Evolutionary conservation across 345 rosid genomes (phyloP), one percentile per base, ranked within the genome.

Genomic region (Theobroma cacao): DNA sequence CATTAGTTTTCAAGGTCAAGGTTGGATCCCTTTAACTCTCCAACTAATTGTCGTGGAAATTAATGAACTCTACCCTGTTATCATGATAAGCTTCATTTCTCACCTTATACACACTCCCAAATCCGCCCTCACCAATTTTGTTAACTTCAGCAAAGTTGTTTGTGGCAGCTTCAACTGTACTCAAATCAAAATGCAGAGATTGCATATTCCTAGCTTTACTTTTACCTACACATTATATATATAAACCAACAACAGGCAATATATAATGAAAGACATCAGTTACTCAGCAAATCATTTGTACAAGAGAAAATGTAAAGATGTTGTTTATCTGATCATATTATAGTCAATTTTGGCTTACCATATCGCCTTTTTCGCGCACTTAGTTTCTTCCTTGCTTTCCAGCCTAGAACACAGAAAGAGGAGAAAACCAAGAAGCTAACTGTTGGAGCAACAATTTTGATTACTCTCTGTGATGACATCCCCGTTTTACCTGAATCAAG

Each of bases 71-170:
- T 8, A 8, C 1, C 3, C 6, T 64, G 18, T 64, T 33, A 9
- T 20, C 24, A n/a, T 9, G 17, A 66, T 20, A 18, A n/a, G 5
- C 2, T 22, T 31, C 18, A 10, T 28, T 34, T 36, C 36, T 40
- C 78, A 66, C 73, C 71, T 55, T 55, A 38, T 70, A 71, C 9
- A 71, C 81, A 28, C 43, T 64, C 22, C 80, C 80, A 77, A 67
- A 77, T 77, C 79, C 79, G 52, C 79, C 79, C 17, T 43, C 30
- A 64, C 79, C 79, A 14, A 77, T 40, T 53, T 53, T 53, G 33
- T 77, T 77, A 38, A 15, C 26, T 7, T 76, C 74, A 4, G 61
- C 28, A 15, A 76, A 76, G 26, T 63, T 31, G 45, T 45, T 20
- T 9, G 79, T 77, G 17, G 80, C 75, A 55, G 38, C 38, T 69